A percentile compares a stretch with the other conserved stretches of the same genome.
These are phyloP conservation scores for Irpex sp. DNA, from an alignment of 1,284 basidiomycete genomes.

Conservation along the genomic window DNA sequence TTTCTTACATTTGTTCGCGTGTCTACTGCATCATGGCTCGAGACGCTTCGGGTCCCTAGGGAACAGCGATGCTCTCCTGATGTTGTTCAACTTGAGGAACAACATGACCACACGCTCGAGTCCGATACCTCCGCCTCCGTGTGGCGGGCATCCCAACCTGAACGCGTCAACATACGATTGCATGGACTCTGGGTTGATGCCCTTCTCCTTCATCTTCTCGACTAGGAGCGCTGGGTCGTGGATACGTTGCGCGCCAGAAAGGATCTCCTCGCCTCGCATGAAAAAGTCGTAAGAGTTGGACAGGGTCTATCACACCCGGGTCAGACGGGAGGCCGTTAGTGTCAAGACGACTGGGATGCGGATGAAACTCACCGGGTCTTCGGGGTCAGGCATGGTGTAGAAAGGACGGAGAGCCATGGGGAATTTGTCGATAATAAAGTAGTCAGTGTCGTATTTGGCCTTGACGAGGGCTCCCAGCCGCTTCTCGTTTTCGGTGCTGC, in stretches of 20 bases:
- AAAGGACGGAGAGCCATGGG: conserved; percentile 92
- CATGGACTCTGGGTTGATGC: conserved; percentile 85
- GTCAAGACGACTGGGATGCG: conserved; percentile 8
- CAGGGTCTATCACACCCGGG: conserved; percentile 51
- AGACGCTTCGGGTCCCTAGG: conserved; percentile 88
- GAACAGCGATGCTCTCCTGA: conserved; percentile 91
- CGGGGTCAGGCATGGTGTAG: conserved; percentile 96
- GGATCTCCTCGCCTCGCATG: conserved; percentile 98
- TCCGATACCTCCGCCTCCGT: conserved; percentile 83
- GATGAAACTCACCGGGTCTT: conserved; percentile 64
- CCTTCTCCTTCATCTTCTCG: conserved; percentile 81
- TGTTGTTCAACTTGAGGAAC: conserved; percentile 94
- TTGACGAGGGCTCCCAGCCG: conserved; percentile 86
- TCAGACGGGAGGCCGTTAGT: conserved; percentile 1
- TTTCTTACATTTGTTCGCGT: neutral
- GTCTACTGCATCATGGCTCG: conserved; percentile 48
- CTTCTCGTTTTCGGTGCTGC: conserved; percentile 90
- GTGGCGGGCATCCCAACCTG: conserved; percentile 89
- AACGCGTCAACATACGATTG: conserved; percentile 92
- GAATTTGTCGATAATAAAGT: conserved; percentile 98
- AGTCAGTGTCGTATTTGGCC: conserved; percentile 94
- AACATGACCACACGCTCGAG: conserved; percentile 96
- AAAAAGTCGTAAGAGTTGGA: conserved; percentile 99
- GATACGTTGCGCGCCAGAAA: conserved; percentile 96
- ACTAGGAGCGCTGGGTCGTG: conserved; percentile 86